Evolutionary conservation across 352 stramenopile species (phyloP).

Genomic region (Globisporangium camurandrum): DNA sequence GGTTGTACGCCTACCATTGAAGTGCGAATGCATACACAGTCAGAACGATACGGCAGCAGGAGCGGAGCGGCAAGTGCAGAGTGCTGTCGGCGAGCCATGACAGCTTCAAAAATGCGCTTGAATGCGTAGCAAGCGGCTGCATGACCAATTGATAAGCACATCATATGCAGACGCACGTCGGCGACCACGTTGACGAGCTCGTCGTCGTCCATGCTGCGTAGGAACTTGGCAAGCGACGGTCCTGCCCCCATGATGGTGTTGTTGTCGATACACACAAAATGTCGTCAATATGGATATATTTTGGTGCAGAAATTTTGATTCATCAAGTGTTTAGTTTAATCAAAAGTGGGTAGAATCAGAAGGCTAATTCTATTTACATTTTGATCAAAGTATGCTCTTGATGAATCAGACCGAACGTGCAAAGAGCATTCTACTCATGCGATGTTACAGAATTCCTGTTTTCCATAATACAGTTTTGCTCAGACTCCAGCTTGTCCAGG

Average conservation of each 20-base stretch:
- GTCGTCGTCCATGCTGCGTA: constrained; percentile 54
- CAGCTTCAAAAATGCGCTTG: neutral
- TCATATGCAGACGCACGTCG: constrained; percentile 20
- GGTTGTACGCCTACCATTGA: constrained; percentile 46
- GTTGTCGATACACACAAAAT: too few species aligned
- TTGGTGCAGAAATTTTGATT: neutral
- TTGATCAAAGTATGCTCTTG: too few species aligned
- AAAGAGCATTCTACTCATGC: too few species aligned
- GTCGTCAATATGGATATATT: neutral
- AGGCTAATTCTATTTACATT: too few species aligned
- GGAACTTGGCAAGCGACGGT: constrained; percentile 46
- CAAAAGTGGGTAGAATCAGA: too few species aligned
- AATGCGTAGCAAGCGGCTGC: neutral
- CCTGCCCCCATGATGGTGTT: constrained; percentile 27
- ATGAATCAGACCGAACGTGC: too few species aligned
- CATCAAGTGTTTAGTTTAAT: too few species aligned
- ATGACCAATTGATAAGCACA: neutral
- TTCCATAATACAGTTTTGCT: too few species aligned
- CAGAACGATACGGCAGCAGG: neutral
- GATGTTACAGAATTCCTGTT: too few species aligned
- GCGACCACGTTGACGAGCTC: constrained; percentile 37
- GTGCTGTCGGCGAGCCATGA: too few species aligned
- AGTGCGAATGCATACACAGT: neutral
- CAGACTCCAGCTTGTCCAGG: too few species aligned
- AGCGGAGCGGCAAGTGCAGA: too few species aligned